These are phyloP conservation scores for Xylaria telfairii DNA, from an alignment of 495 filamentous ascomycete genomes.

Conservation along the genomic window DNA sequence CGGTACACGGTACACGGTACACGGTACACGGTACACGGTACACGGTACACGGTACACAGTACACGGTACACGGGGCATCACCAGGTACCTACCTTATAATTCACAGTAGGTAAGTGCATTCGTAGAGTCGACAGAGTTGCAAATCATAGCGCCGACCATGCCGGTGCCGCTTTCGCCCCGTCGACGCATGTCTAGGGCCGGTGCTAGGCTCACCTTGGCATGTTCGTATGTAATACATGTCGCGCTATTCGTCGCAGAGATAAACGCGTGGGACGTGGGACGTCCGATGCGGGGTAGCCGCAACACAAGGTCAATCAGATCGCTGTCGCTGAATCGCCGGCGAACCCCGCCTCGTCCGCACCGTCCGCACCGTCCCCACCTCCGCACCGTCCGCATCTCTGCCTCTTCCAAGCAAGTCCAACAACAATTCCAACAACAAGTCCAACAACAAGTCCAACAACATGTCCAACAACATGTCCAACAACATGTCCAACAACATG, in stretches of 20 bases:
- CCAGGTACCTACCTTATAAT: too few species aligned
- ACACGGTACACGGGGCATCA: too few species aligned
- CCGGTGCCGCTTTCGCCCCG: constrained; percentile 3
- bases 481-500: too few species aligned
- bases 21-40: too few species aligned
- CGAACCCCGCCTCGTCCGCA: constrained; percentile 4
- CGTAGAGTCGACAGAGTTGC: too few species aligned
- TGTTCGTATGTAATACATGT: background rate
- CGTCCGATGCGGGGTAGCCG: constrained; percentile 2
- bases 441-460: too few species aligned
- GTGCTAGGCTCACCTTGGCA: background rate
- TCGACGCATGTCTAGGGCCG: background rate
- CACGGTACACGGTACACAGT: too few species aligned
- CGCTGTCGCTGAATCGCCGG: background rate
- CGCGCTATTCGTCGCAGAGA: constrained; percentile 1
- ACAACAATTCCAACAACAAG: too few species aligned
- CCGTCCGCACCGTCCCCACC: background rate
- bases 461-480: too few species aligned
- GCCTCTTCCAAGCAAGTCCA: too few species aligned
- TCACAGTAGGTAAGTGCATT: too few species aligned
- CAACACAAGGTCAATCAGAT: background rate
- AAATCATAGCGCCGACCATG: background rate
- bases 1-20: too few species aligned
- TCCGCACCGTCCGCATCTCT: constrained; percentile 1
- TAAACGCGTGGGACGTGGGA: background rate